Evolutionary conservation across 2,329 filamentous ascomycete genomes (phyloP).

Genomic region (Penicillium hordei): DNA sequence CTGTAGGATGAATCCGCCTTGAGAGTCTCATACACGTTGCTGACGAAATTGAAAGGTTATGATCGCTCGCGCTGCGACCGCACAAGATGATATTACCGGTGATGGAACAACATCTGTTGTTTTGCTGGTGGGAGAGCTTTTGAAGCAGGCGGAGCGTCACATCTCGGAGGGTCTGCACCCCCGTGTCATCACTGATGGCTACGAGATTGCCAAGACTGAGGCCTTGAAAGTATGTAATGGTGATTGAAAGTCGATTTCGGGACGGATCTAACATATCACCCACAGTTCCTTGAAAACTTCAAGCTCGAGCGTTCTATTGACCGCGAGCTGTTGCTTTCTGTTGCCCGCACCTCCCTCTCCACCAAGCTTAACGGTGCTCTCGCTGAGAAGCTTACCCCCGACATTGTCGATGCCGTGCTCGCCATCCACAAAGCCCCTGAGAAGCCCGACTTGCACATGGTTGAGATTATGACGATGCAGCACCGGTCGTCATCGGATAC

Average conservation of each 20-base stretch:
- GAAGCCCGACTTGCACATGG: constrained; percentile 97
- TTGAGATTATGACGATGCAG: constrained; percentile 99
- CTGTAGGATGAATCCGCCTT: constrained; percentile 55
- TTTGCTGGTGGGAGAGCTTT: constrained; percentile 87
- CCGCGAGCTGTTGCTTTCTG: constrained; percentile 87
- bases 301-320: constrained; percentile 87
- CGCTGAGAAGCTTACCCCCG: constrained; percentile 86
- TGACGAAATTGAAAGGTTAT: constrained; percentile 52
- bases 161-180: constrained; percentile 97
- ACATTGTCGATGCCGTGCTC: constrained; percentile 94
- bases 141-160: constrained; percentile 96
- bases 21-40: constrained; percentile 12
- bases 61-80: constrained; percentile 81
- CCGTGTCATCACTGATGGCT: constrained; percentile 93
- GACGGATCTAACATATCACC: constrained; percentile 16
- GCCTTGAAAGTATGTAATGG: constrained; percentile 68
- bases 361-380: constrained; percentile 91
- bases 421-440: constrained; percentile 85
- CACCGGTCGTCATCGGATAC: constrained; percentile 95
- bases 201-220: constrained; percentile 93
- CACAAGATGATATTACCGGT: constrained; percentile 96
- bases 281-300: constrained; percentile 86
- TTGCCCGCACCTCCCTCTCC: constrained; percentile 88
- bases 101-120: constrained; percentile 98
- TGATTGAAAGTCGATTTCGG: neutral